Evolutionary conservation across 805 yeast genomes (phyloP), one percentile per base, ranked within the genome.

Genomic region (Millerozyma miso): DNA sequence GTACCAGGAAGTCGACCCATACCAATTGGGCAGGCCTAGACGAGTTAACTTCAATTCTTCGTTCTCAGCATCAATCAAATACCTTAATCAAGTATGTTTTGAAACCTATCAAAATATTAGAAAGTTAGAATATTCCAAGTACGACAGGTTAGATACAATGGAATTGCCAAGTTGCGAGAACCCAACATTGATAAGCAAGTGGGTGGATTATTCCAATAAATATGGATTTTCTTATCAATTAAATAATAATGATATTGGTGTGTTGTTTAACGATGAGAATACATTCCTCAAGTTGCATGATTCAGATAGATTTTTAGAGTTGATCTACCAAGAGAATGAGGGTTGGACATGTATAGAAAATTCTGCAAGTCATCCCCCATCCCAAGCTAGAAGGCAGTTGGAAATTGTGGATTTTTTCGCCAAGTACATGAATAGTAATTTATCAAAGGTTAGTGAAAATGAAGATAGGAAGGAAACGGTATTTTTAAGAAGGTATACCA

Each of bases 121-220:
- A 53, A 64, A 73, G 49, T 58, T 74, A 41, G 74, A 73, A 37
- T 60, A 61, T 37, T 59, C 67, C 36, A 60, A 62, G 36, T 51
- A 65, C 44, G 67, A 63, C 17, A 52, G 54, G 40, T 51, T 61
- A 46, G 69, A 62, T 38, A 53, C 65, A 20, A 49, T 56, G 33
- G 73, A 67, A 47, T 62, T 68, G 37, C 75, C 74, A 32, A 56
- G 63, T 6, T 67, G 72, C 44, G 76, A 73, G 50, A 76, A 78
- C 48, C 95, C 90, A 10, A 77, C 80, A 15, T 78, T 87, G 46
- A 81, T 91, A 35, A 85, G 95, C 47, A 90, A 91, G 60, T 93
- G 99, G 99, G 98, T 95, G 20, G 99, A 93, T 61, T 93, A 91
- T 61, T 85, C 97, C 19, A 89, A 90, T 67, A 88, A 85, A 62